Evolutionary conservation across 1,284 basidiomycete species (phyloP).

Genomic region (Cystobasidium slooffiae): DNA sequence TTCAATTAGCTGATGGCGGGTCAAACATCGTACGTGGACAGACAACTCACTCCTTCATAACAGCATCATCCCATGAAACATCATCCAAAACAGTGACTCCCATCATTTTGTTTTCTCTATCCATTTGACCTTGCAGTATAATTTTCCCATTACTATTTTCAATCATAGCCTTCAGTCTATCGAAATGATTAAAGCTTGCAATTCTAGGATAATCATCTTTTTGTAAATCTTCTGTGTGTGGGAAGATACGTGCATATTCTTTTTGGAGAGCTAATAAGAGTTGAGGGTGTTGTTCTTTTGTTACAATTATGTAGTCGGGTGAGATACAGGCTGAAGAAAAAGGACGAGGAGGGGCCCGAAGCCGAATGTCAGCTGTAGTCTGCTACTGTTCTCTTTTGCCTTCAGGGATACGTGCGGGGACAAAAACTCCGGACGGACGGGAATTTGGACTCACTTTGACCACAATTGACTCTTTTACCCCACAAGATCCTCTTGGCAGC

Average conservation of each 20-base stretch:
- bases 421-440: no score
- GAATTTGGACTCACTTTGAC: slow-evolving; percentile 70
- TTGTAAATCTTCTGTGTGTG: slow-evolving; percentile 42
- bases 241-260: slow-evolving; percentile 59
- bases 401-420: no score
- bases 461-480: slow-evolving; percentile 76
- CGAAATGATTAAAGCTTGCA: slow-evolving; percentile 64
- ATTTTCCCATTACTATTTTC: slow-evolving; percentile 72
- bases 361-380: background rate
- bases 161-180: slow-evolving; percentile 68
- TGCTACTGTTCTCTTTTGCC: no score
- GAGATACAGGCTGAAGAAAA: slow-evolving; percentile 64
- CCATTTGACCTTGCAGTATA: slow-evolving; percentile 62
- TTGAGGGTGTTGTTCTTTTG: slow-evolving; percentile 66
- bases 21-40: background rate
- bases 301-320: slow-evolving; percentile 75
- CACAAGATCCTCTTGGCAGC: slow-evolving; percentile 72
- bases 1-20: background rate
- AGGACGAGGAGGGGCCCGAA: slow-evolving; percentile 11
- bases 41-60: slow-evolving; percentile 69
- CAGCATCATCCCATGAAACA: slow-evolving; percentile 62
- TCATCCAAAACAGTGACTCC: slow-evolving; percentile 63
- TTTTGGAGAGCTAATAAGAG: slow-evolving; percentile 68
- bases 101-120: slow-evolving; percentile 21
- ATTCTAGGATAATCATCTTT: slow-evolving; percentile 57